Evolutionary conservation across 805 yeast genomes (phyloP).

Genomic region (Starmerella sp.): DNA sequence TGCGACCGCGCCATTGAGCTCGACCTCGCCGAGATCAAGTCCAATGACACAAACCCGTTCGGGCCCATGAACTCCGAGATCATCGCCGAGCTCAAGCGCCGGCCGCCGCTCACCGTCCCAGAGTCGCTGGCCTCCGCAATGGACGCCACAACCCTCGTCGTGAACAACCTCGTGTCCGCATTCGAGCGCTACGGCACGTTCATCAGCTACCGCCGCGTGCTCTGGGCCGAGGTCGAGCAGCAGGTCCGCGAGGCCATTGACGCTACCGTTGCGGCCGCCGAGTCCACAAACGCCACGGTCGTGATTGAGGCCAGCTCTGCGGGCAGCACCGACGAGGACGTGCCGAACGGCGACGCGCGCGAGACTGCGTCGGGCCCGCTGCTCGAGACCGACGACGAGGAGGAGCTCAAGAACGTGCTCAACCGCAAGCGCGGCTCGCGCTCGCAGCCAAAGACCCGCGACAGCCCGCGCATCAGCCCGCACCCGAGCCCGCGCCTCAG

Average conservation of each 20-base stretch:
- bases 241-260: constrained; percentile 20
- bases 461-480: constrained; percentile 9
- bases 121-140: background rate
- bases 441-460: constrained; percentile 10
- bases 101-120: constrained; percentile 6
- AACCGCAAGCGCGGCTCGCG: constrained; percentile 12
- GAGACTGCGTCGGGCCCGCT: background rate
- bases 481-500: constrained; percentile 14
- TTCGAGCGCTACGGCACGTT: constrained; percentile 16
- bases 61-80: constrained; percentile 10
- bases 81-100: background rate
- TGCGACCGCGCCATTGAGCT: constrained; percentile 17
- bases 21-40: constrained; percentile 19
- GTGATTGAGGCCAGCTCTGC: constrained; percentile 8
- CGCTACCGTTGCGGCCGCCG: constrained; percentile 20
- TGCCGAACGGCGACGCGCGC: background rate
- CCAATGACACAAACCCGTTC: background rate
- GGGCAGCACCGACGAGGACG: constrained; percentile 1
- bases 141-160: constrained; percentile 3
- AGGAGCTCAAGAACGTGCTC: constrained; percentile 9
- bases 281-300: constrained; percentile 15
- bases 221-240: constrained; percentile 20
- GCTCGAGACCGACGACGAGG: constrained; percentile 14
- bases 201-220: constrained; percentile 12
- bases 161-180: constrained; percentile 9